These are phyloP conservation scores for Setaria italica DNA, from an alignment of 202 grass and related monocot species.

Conservation along the genomic window DNA sequence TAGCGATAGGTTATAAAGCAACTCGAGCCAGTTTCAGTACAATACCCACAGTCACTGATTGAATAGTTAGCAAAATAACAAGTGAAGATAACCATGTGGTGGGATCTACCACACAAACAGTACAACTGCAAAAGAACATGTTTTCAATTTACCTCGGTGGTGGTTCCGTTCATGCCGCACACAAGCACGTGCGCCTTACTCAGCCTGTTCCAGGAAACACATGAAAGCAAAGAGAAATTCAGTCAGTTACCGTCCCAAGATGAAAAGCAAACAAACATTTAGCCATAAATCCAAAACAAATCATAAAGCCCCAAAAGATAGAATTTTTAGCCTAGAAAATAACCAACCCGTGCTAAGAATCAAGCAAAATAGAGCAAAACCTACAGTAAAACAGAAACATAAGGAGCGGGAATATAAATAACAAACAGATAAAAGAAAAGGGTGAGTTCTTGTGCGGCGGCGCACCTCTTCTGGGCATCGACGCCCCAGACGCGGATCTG, in stretches of 20 bases:
- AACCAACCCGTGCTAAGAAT: neutral
- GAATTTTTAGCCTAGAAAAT: neutral
- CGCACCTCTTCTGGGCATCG: slow-evolving; percentile 93
- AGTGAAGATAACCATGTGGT: neutral
- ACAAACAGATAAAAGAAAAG: neutral
- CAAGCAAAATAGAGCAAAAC: neutral
- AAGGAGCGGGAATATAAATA: neutral
- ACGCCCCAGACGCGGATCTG: slow-evolving; percentile 99
- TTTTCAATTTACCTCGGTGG: slow-evolving; percentile 62
- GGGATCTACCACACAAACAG: neutral
- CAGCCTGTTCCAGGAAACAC: slow-evolving; percentile 61
- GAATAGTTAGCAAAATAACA: neutral
- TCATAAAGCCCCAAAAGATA: no score
- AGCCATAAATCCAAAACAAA: neutral
- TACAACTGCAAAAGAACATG: neutral
- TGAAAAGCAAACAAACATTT: neutral
- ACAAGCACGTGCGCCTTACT: slow-evolving; percentile 91
- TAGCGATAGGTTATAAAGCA: neutral
- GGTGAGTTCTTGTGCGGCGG: neutral
- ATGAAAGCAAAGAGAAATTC: neutral
- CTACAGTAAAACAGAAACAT: neutral
- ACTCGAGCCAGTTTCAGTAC: neutral
- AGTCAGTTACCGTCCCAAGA: no score
- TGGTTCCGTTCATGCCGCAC: slow-evolving; percentile 76
- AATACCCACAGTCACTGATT: neutral